Percentiles rank a stretch among this genome's conserved stretches.
phyloP scores from a whole-genome alignment of 202 grass and related monocot genomes.

The Bolboschoenoplectus hybrid region DNA sequence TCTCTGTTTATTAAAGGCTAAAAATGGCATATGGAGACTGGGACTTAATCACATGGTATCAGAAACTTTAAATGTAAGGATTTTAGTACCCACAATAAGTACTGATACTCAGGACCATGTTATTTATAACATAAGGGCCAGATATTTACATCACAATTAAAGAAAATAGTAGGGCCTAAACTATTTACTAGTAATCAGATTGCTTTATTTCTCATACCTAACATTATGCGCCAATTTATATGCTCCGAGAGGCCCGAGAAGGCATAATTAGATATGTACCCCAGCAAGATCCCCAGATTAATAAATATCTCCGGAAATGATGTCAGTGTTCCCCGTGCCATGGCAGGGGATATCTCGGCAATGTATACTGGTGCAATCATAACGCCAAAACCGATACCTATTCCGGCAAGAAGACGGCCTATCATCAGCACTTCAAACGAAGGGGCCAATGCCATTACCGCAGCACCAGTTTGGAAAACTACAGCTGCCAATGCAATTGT shows the following conservation, averaged over 20 bases:
- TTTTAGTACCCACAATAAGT: conserved; percentile 16
- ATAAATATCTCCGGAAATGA: conserved; percentile 62
- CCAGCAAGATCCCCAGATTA: conserved; percentile 52
- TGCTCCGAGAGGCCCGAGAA: conserved; percentile 46
- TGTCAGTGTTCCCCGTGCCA: conserved; percentile 45
- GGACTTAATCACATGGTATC: background rate
- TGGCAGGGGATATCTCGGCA: conserved; percentile 48
- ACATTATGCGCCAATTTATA: conserved; percentile 56
- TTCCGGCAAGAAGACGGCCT: conserved; percentile 47
- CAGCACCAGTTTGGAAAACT: conserved; percentile 46
- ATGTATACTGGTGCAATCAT: conserved; percentile 57
- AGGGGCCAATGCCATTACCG: conserved; percentile 46
- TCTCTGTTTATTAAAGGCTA: background rate
- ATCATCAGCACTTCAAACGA: conserved; percentile 48
- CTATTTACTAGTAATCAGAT: conserved; percentile 1
- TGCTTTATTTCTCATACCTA: conserved; percentile 39
- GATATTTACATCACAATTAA: background rate
- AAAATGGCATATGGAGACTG: conserved; percentile 1
- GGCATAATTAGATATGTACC: conserved; percentile 51
- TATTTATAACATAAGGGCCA: conserved; percentile 23
- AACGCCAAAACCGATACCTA: conserved; percentile 48
- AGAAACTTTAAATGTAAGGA: conserved; percentile 31
- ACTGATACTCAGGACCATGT: conserved; percentile 14
- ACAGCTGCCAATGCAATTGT: conserved; percentile 43
- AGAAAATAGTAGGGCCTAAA: conserved; percentile 11